A percentile compares a stretch with the other conserved stretches of the same genome.
These are phyloP conservation scores for Tylopilus subfusipes DNA, from an alignment of 768 basidiomycete genomes.

Conservation along the genomic window DNA sequence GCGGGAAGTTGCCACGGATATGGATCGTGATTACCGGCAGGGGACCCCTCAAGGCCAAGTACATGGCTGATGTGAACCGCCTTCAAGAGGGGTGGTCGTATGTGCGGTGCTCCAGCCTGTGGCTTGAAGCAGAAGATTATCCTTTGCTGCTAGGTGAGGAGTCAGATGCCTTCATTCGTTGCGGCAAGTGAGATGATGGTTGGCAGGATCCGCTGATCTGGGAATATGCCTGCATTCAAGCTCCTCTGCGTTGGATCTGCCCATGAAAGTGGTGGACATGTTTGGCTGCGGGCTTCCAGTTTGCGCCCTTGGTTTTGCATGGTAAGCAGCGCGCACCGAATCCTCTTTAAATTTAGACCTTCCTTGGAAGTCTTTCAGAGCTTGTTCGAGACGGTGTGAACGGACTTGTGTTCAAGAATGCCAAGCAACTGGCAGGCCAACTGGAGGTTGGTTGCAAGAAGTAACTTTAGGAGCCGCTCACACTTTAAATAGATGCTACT, in stretches of 20 bases:
- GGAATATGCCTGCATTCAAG: constrained; percentile 90
- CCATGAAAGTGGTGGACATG: constrained; percentile 99
- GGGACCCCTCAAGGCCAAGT: constrained; percentile 69
- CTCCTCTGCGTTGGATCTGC: constrained; percentile 86
- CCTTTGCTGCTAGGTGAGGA: constrained; percentile 73
- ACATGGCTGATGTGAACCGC: constrained; percentile 64
- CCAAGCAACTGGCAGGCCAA: constrained; percentile 65
- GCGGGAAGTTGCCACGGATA: constrained; percentile 59
- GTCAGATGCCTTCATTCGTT: neutral
- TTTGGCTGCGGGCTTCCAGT: constrained; percentile 96
- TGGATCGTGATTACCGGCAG: constrained; percentile 89
- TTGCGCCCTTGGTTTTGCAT: constrained; percentile 81
- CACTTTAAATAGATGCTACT: constrained; percentile 48
- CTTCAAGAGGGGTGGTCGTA: constrained; percentile 66
- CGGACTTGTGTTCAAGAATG: constrained; percentile 72
- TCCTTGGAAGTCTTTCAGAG: constrained; percentile 63
- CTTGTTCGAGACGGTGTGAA: constrained; percentile 83
- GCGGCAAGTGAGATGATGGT: neutral
- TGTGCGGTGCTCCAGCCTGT: constrained; percentile 77
- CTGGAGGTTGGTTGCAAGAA: constrained; percentile 43
- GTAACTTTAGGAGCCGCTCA: neutral
- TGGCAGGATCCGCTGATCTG: constrained; percentile 80
- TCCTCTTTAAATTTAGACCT: neutral
- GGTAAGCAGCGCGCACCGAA: constrained; percentile 47
- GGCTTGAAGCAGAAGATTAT: constrained; percentile 90